Base-by-base conservation (phyloP, 2,329 filamentous ascomycete genomes). In the Penicillium concentricum region DNA sequence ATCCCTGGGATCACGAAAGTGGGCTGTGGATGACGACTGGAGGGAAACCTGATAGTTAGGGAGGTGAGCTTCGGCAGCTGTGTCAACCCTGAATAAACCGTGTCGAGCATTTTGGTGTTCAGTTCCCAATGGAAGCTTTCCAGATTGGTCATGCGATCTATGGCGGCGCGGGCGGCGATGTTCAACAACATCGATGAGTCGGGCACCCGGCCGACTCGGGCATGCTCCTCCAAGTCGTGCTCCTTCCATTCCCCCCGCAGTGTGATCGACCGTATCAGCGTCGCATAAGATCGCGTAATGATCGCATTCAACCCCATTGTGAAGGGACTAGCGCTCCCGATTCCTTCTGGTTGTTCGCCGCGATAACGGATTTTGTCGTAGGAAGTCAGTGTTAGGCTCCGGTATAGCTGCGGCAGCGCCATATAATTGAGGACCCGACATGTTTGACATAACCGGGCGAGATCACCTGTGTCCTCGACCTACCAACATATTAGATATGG, bases 161-260 rank as follows among this genome's bases (percentile, higher is more conserved):
- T 73, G 2, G 82, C 83, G 3, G 82, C 83, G 56, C 84, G 80
- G 49, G 85, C 75, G 2, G 81, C 78, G 48, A 85, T 82, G 67
- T 85, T 86, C 65, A 87, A 72, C 76, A 87, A 79, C 82, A 87
- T 86, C 37, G 79, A 82, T 43, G 81, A 84, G 71, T 87, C 84
- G n/a, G 84, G 83, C 51, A 87, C 81, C 37, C 84, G 75, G 0
- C 84, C 84, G 44, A 77, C 74, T 50, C 79, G 80, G 54, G 81
- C 79, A 69, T 84, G 82, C 60, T 86, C 83, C 51, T 85, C 81
- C 22, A 82, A 64, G 51, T 84, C 82, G 49, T 78, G 72, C 64
- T 86, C 84, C 52, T 78, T 78, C 82, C 82, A 87, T 26, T 84
- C 77, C 22, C 85, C 85, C 32, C 77, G 72, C 35, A 87, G 63